Base-by-base conservation (phyloP, 202 grass and related monocot species). In the Carex arenaria region DNA sequence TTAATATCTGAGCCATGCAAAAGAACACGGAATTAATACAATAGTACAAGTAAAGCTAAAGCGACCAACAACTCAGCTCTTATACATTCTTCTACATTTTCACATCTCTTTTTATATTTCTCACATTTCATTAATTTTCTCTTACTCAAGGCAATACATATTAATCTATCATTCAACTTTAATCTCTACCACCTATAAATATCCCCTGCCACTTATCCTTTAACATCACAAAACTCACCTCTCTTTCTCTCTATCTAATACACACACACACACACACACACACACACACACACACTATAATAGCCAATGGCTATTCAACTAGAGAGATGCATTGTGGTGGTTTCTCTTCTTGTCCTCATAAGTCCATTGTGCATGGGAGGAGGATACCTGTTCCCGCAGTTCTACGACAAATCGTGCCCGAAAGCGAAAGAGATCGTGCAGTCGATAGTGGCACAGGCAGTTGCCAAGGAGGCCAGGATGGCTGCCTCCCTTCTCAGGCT, bases 401-500 rank as follows among this genome's bases (percentile, higher is more conserved):
- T 89, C 53, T 96, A 96, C 3, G 93, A 96, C 57, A 80, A 87
- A 43, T 96, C 93, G 0, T 96, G 93, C 81, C 93, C 90, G 4
- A 79, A 88, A 68, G 93, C 89, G 0, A 91, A 91, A 87, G 89
- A 93, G 74, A 96, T 96, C 6, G 93, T 96, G 31, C 80, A 78
- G 71, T 86, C 90, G 75, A 86, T 93, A 9, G 90, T 96, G 19
- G 87, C 87, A n/a, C 65, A 89, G 59, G 93, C 90, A n/a, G 90
- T 96, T 26, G 89, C 93, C 43, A 87, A 81, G 61, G 93, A 96
- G 80, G 83, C 90, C n/a, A 91, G 93, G 88, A 96, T 96, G 89
- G 93, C 93, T 3, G 93, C 93, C 57, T 96, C 93, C 64, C 85
- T 96, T 85, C 87, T 96, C 84, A 93, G 93, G 78, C 30, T 96